A percentile compares a stretch with the other conserved stretches of the same genome.
phyloP scores from a whole-genome alignment of 352 stramenopile species.

The Phytophthora meadii region DNA sequence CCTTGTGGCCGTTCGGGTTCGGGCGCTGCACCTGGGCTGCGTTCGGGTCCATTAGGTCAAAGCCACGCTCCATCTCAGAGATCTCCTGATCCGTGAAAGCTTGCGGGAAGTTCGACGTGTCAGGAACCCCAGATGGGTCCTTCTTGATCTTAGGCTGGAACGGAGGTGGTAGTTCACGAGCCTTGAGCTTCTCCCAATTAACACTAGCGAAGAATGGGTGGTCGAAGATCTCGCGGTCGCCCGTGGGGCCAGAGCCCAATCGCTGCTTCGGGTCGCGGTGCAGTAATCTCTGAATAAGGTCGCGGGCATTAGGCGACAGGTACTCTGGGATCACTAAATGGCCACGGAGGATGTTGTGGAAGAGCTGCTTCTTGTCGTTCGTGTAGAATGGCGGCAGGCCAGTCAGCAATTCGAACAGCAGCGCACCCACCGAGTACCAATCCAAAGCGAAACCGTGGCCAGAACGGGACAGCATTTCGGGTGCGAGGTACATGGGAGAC shows the following conservation, averaged over 20 bases:
- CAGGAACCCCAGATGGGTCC: conserved; percentile 72
- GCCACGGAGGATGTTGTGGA: conserved; percentile 89
- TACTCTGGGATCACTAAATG: conserved; percentile 85
- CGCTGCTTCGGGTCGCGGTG: conserved; percentile 85
- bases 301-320: conserved; percentile 73
- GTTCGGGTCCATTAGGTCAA: conserved; percentile 67
- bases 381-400: conserved; percentile 88
- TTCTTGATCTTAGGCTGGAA: conserved; percentile 87
- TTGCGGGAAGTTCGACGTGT: conserved; percentile 89
- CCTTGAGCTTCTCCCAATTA: conserved; percentile 87
- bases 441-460: conserved; percentile 85
- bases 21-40: conserved; percentile 70
- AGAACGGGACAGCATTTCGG: conserved; percentile 84
- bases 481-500: conserved; percentile 87
- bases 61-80: conserved; percentile 85
- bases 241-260: conserved; percentile 72
- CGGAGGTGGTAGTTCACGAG: conserved; percentile 78
- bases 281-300: conserved; percentile 83
- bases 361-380: conserved; percentile 91
- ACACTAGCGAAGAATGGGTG: conserved; percentile 87
- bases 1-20: conserved; percentile 58
- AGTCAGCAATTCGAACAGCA: conserved; percentile 86
- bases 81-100: conserved; percentile 89
- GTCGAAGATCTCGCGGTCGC: conserved; percentile 87
- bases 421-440: conserved; percentile 85